phyloP scores from a whole-genome alignment of 768 basidiomycete genomes.

The Kwoniella europaea region DNA sequence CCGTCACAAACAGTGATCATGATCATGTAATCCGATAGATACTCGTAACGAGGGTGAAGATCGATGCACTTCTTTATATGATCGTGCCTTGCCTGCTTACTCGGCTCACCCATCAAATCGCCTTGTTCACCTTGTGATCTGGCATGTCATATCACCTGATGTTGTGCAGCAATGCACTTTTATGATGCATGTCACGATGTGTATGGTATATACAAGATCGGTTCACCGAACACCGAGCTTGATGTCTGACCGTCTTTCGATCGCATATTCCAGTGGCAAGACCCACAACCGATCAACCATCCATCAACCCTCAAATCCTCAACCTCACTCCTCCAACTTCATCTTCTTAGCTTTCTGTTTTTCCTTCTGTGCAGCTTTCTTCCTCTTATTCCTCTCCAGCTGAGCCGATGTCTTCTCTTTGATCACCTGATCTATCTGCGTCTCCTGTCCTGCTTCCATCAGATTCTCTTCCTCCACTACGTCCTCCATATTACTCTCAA shows the following conservation, averaged over 20 bases:
- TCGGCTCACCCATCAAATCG: neutral
- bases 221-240: too few relatives aligned
- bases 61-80: neutral
- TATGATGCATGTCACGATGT: neutral
- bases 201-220: too few relatives aligned
- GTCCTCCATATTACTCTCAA: conserved; percentile 7
- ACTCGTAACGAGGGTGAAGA: neutral
- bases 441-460: conserved; percentile 4
- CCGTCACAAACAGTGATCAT: neutral
- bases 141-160: neutral
- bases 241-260: too few relatives aligned
- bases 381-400: conserved; percentile 35
- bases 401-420: conserved; percentile 43
- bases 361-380: conserved; percentile 44
- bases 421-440: conserved; percentile 14
- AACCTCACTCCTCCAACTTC: conserved; percentile 15
- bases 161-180: neutral
- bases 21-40: neutral
- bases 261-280: too few relatives aligned
- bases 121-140: neutral
- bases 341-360: conserved; percentile 35
- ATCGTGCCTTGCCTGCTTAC: neutral
- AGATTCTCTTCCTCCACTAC: conserved; percentile 1
- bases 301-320: too few relatives aligned
- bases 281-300: too few relatives aligned